These are phyloP conservation scores for Chamaenerion angustifolium DNA, from an alignment of 345 rosid species.

Conservation along the genomic window DNA sequence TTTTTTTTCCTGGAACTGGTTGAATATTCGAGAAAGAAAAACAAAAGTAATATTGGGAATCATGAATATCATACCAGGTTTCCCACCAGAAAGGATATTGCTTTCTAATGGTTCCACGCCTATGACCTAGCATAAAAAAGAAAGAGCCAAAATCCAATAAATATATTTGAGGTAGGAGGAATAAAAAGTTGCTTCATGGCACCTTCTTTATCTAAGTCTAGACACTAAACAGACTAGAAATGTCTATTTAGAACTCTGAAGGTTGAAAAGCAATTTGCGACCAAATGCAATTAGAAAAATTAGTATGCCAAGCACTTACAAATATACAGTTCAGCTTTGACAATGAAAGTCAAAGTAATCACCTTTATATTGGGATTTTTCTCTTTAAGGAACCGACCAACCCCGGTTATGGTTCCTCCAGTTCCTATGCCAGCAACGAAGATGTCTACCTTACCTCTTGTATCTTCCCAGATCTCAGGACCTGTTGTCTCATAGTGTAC, in stretches of 20 bases:
- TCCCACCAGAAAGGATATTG: constrained; percentile 75
- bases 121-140: constrained; percentile 36
- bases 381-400: constrained; percentile 62
- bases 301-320: too few species aligned
- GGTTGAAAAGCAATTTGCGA: too few species aligned
- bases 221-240: background rate
- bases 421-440: constrained; percentile 78
- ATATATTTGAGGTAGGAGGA: background rate
- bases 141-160: constrained; percentile 1
- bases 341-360: constrained; percentile 1
- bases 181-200: background rate
- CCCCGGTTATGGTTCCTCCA: constrained; percentile 80
- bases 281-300: too few species aligned
- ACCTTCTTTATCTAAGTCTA: background rate
- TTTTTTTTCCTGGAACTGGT: too few species aligned
- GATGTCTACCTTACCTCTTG: constrained; percentile 70
- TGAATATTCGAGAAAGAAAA: background rate
- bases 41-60: background rate
- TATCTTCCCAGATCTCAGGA: constrained; percentile 82
- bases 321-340: background rate
- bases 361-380: constrained; percentile 60
- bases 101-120: constrained; percentile 82
- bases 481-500: constrained; percentile 80
- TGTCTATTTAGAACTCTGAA: too few species aligned
- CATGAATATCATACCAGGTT: constrained; percentile 38